Conservation (phyloP, 805 yeast genomes). For the Lachancea dasiensis region DNA sequence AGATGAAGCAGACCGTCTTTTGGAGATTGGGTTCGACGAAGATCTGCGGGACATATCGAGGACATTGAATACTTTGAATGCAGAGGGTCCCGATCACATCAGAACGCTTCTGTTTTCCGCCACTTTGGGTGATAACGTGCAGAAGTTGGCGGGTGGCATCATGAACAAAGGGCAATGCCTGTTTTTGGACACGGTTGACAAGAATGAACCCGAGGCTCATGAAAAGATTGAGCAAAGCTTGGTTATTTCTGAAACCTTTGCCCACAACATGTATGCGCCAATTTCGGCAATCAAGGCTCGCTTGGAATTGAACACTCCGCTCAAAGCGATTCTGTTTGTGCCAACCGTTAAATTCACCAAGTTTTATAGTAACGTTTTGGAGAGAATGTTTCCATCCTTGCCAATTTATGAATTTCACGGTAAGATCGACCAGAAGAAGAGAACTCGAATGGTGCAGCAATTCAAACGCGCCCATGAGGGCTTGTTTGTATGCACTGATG, state of each 20-base stretch:
- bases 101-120: slow-evolving; percentile 83
- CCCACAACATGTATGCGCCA: slow-evolving; percentile 56
- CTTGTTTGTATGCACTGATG: slow-evolving; percentile 79
- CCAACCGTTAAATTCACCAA: slow-evolving; percentile 72
- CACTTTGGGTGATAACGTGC: slow-evolving; percentile 68
- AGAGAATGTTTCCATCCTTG: slow-evolving; percentile 18
- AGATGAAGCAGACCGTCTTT: slow-evolving; percentile 88
- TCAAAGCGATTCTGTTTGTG: slow-evolving; percentile 77
- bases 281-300: slow-evolving; percentile 42
- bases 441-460: slow-evolving; percentile 52
- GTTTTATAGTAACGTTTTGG: slow-evolving; percentile 43
- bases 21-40: slow-evolving; percentile 74
- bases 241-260: slow-evolving; percentile 47
- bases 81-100: slow-evolving; percentile 34
- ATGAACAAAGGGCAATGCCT: slow-evolving; percentile 48
- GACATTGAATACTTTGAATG: slow-evolving; percentile 35
- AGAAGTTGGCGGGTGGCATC: slow-evolving; percentile 53
- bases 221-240: slow-evolving; percentile 69
- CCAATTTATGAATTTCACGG: slow-evolving; percentile 57
- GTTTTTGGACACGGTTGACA: slow-evolving; percentile 68
- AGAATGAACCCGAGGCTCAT: slow-evolving; percentile 70
- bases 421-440: slow-evolving; percentile 57
- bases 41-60: slow-evolving; percentile 55
- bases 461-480: slow-evolving; percentile 48
- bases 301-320: slow-evolving; percentile 34